Evolutionary conservation across 2,329 filamentous ascomycete genomes (phyloP).

Genomic region (Paracoccidioides brasiliensis): DNA sequence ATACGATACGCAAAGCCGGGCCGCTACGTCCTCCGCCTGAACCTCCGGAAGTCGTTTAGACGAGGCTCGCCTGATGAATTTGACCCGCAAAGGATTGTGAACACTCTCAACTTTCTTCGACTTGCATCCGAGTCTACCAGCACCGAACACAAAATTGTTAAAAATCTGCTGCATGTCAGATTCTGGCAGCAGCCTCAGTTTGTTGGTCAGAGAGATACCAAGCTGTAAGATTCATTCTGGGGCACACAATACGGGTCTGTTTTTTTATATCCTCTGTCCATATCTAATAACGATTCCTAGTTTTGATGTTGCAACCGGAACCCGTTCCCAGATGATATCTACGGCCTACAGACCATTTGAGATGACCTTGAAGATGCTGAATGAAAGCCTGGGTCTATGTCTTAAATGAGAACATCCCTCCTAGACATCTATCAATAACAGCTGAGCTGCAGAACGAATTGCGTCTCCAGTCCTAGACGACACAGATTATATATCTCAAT

Average conservation of each 20-base stretch:
- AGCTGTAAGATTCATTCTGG: conserved; percentile 17
- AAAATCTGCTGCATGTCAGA: conserved; percentile 31
- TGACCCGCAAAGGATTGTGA: conserved; percentile 27
- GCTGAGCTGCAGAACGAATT: neutral
- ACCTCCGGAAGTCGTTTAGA: conserved; percentile 32
- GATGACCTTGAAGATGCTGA: conserved; percentile 33
- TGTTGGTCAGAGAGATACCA: conserved; percentile 16
- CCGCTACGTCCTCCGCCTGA: conserved; percentile 39
- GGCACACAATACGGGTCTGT: neutral
- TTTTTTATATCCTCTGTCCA: neutral
- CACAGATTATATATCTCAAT: neutral
- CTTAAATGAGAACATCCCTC: conserved; percentile 16
- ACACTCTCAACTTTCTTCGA: conserved; percentile 35
- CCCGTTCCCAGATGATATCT: neutral
- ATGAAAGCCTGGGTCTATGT: conserved; percentile 36
- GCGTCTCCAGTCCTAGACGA: neutral
- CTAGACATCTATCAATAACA: neutral
- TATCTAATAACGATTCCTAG: neutral
- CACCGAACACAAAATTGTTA: conserved; percentile 36
- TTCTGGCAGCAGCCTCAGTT: conserved; percentile 29
- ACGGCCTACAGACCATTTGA: conserved; percentile 28
- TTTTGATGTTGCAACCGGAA: neutral
- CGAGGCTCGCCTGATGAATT: conserved; percentile 24
- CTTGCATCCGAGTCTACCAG: conserved; percentile 27
- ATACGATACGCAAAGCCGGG: conserved; percentile 45